phyloP scores from a whole-genome alignment of 768 basidiomycete species.

The Tricholoma sp. region DNA sequence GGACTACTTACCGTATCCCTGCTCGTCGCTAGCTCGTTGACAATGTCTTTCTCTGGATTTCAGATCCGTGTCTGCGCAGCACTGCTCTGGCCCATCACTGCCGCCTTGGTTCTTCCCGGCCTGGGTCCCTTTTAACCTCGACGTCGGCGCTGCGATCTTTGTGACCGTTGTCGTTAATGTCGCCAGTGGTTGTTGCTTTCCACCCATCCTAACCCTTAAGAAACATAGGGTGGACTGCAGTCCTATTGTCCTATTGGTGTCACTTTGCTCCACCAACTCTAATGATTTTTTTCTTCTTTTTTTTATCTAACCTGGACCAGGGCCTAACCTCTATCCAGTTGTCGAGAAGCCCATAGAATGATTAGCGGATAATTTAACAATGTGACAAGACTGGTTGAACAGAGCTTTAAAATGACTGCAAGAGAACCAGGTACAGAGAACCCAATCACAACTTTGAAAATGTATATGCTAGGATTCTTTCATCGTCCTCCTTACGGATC shows the following conservation, averaged over 20 bases:
- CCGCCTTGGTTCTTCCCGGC: too few relatives aligned
- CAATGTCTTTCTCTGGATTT: too few relatives aligned
- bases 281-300: background rate
- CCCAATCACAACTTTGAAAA: background rate
- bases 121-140: too few relatives aligned
- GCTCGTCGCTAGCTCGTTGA: too few relatives aligned
- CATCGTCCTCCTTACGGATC: conserved; percentile 12
- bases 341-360: background rate
- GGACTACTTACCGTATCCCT: too few relatives aligned
- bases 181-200: too few relatives aligned
- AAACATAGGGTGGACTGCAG: background rate
- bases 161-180: too few relatives aligned
- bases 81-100: too few relatives aligned
- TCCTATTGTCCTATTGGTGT: background rate
- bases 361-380: background rate
- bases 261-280: background rate
- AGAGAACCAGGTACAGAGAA: background rate
- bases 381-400: background rate
- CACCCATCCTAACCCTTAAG: too few relatives aligned
- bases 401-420: background rate
- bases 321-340: background rate
- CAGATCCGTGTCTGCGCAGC: too few relatives aligned
- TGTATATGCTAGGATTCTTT: conserved; percentile 1
- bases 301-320: background rate
- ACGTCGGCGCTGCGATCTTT: too few relatives aligned